Evolutionary conservation across 352 stramenopile genomes (phyloP).

Genomic region (Phytophthora sojae): DNA sequence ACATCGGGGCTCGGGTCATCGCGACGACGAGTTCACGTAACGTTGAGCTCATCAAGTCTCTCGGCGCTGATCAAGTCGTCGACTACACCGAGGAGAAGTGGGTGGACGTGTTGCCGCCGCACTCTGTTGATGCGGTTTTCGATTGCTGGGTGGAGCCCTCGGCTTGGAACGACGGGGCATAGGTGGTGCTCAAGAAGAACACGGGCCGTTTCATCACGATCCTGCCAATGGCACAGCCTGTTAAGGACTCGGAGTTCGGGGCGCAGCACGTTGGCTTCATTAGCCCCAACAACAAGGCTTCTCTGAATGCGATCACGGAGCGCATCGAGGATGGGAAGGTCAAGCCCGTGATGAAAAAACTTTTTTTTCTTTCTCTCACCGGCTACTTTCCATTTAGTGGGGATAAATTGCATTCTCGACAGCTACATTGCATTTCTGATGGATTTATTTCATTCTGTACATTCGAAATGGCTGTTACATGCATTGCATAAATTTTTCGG

Average conservation of each 20-base stretch:
- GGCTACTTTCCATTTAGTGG: no score
- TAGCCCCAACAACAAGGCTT: no score
- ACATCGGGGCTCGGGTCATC: constrained; percentile 33
- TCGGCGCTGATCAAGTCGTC: constrained; percentile 40
- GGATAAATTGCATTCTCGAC: no score
- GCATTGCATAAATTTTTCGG: no score
- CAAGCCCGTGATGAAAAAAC: constrained; percentile 42
- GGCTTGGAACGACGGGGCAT: constrained; percentile 26
- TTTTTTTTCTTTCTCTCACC: no score
- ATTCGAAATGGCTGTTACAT: no score
- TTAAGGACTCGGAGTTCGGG: constrained; percentile 51
- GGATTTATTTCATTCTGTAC: no score
- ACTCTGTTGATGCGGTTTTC: constrained; percentile 48
- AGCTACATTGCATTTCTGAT: no score
- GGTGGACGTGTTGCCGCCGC: constrained; percentile 17
- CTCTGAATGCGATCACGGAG: constrained; percentile 2
- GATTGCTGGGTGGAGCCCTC: constrained; percentile 34
- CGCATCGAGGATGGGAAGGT: constrained; percentile 47
- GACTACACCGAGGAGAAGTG: constrained; percentile 48
- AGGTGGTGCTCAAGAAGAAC: constrained; percentile 35
- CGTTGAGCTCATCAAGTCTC: constrained; percentile 27
- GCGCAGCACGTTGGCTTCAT: constrained; percentile 9
- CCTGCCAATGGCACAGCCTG: constrained; percentile 27
- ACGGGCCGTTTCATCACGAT: constrained; percentile 37
- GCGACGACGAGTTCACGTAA: constrained; percentile 37